These are phyloP conservation scores for Lachancea mirantina DNA, from an alignment of 805 yeast species.

Conservation along the genomic window DNA sequence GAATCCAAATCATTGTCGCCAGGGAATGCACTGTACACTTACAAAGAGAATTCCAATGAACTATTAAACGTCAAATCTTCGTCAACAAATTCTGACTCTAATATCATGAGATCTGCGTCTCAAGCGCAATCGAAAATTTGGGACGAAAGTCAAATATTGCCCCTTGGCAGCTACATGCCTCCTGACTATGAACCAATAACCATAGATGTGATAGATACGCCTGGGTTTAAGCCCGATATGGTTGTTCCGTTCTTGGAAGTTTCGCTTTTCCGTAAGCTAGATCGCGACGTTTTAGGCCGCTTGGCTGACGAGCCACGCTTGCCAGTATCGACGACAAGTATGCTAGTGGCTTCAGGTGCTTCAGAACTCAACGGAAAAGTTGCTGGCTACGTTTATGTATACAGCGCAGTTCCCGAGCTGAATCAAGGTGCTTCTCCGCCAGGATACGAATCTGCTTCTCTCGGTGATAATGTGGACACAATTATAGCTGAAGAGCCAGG, in stretches of 20 bases:
- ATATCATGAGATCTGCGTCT: slow-evolving; percentile 11
- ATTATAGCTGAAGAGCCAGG: not conserved
- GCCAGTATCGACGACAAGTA: slow-evolving; percentile 58
- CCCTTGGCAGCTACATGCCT: slow-evolving; percentile 32
- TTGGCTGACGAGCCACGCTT: slow-evolving; percentile 56
- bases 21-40: slow-evolving; percentile 5
- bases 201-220: slow-evolving; percentile 68
- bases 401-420: slow-evolving; percentile 58
- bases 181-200: slow-evolving; percentile 54
- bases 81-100: slow-evolving; percentile 14
- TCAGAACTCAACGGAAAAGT: slow-evolving; percentile 67
- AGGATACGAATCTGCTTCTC: slow-evolving; percentile 35
- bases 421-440: slow-evolving; percentile 44
- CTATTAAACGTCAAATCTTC: slow-evolving; percentile 2
- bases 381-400: slow-evolving; percentile 67
- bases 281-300: slow-evolving; percentile 50
- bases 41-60: slow-evolving; percentile 2
- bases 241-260: slow-evolving; percentile 73
- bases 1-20: not conserved
- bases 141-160: not conserved
- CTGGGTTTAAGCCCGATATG: slow-evolving; percentile 57
- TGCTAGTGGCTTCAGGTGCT: slow-evolving; percentile 72
- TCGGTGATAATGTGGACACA: slow-evolving; percentile 1
- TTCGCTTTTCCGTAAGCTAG: slow-evolving; percentile 55
- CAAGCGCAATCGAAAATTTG: not conserved